Base-by-base conservation (phyloP, 441 rosid species). In the Populus hybrid region DNA sequence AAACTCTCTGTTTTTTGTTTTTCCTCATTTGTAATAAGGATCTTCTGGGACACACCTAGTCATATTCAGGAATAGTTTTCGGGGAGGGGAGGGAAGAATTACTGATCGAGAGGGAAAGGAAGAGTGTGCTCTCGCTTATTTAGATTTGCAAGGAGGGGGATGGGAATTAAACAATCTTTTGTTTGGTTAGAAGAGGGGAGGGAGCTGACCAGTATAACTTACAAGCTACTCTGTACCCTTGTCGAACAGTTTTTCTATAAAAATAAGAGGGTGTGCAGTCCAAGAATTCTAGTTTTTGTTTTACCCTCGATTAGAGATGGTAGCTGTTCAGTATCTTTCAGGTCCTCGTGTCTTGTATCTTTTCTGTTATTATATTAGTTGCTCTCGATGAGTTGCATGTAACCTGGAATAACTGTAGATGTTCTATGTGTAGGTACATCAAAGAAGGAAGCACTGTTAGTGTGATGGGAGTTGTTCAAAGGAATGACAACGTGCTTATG, bases 371-470 rank as follows among this genome's bases (percentile, higher is more conserved):
- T 21, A 28, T 34, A 19, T n/a, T 36, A 57, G 40, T 3, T 64
- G 67, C 28, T 69, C 8, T 35, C 16, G 28, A 4, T 8, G 24
- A 74, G 74, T 24, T 26, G 30, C 14, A 21, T 38, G 40, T 38
- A 24, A 69, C 59, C 46, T 8, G 30, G 71, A 16, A n/a, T n/a
- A 40, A 34, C 46, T 38, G 36, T 3, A 59, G 50, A 70, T 11
- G n/a, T 70, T 76, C 24, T 77, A 4, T 46, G 12, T 73, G 64
- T 76, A 97, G 98, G 88, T 94, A 88, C 76, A 94, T 94, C 82
- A 97, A 97, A 86, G 98, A 97, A 90, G 99, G 98, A 76, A 94
- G 98, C 88, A 93, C 98, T 0, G 99, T 94, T 69, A 93, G 99
- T 79, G 98, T 97, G 80, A 91, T 96, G 88, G 99, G 99, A 76